Base-by-base conservation (phyloP, 495 filamentous ascomycete genomes). In the Staphylotrichum tortipilum region DNA sequence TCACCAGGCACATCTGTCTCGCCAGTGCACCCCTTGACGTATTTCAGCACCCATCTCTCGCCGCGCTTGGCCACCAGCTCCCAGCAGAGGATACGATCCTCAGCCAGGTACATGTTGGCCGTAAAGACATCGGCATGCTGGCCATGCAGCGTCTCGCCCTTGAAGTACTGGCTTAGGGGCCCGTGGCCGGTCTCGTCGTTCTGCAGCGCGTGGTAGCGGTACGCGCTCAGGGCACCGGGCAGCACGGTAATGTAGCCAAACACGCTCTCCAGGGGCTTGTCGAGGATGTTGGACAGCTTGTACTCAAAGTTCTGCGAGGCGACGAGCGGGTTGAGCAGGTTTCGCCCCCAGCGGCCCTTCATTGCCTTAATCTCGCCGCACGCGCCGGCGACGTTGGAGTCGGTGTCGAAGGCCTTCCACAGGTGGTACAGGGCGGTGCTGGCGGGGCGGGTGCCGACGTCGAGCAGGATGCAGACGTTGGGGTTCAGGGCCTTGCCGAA, bases 271-370 rank as follows among this genome's bases (percentile, higher is more conserved):
- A 99, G 72, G 4, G 94, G 94, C 67, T 97, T 97, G 63, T 99
- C 94, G 22, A 99, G 74, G 60, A 99, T 99, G 53, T 97, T 99
- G 7, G 88, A 94, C 91, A 97, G 95, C 71, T 99, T 99, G 75
- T 99, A 99, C 67, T 99, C 94, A 58, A 97, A 99, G 60, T 99
- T 97, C 65, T 99, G 94, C 38, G 86, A 90, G 0, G 94, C 94
- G 7, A 99, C 89, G 3, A 99, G 77, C 1, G 94, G 94, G 62
- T 97, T 97, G 34, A 99, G 71, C 18, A 99, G 78, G 18, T 89
- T 88, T 14, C 83, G 70, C 68, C 84, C 87, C 22, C 73, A 81
- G 58, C 84, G 87, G 10, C 92, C 92, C 58, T 94, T 96, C 63
- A 89, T 90, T 6, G 94, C 94, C 64, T 86, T 92, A 67, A 97